A percentile compares a stretch with the other conserved stretches of the same genome.
These are phyloP conservation scores for Quercus berberidifolia DNA, from an alignment of 306 rosid species.

Conservation along the genomic window DNA sequence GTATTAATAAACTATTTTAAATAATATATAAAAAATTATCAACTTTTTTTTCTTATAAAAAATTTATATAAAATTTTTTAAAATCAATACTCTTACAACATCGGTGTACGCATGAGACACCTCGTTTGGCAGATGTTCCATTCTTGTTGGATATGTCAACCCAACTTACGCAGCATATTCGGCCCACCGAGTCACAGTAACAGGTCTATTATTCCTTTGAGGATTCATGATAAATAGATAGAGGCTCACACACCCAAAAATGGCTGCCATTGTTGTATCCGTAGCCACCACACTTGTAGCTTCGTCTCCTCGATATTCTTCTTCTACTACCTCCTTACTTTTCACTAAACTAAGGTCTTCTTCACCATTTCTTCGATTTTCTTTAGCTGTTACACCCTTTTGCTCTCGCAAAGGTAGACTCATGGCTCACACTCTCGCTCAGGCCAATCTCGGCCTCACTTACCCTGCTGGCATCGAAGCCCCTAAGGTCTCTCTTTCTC, in stretches of 20 bases:
- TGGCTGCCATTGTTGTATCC: constrained; percentile 56
- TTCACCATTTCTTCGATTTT: constrained; percentile 22
- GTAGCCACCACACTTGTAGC: constrained; percentile 33
- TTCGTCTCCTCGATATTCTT: constrained; percentile 17
- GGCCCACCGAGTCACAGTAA: not conserved
- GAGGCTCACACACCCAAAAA: constrained; percentile 24
- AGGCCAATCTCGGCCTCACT: constrained; percentile 90
- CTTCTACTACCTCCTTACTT: constrained; percentile 33
- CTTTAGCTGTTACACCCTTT: constrained; percentile 35
- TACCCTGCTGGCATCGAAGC: constrained; percentile 47
- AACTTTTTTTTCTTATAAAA: no score
- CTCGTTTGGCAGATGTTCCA: not conserved
- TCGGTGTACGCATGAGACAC: not conserved
- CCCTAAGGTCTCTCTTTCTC: constrained; percentile 46
- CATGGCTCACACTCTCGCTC: constrained; percentile 79
- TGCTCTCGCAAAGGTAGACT: constrained; percentile 34
- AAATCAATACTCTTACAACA: no score
- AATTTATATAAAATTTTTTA: no score
- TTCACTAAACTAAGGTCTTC: constrained; percentile 31
- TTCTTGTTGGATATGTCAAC: not conserved
- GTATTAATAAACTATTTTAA: no score
- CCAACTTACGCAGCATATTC: not conserved
- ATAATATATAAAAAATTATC: no score
- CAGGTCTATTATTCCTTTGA: not conserved
- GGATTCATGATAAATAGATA: constrained; percentile 52